A percentile compares a stretch with the other conserved stretches of the same genome.
Conservation (phyloP, 768 basidiomycete species). For the Mycena galericulata region DNA sequence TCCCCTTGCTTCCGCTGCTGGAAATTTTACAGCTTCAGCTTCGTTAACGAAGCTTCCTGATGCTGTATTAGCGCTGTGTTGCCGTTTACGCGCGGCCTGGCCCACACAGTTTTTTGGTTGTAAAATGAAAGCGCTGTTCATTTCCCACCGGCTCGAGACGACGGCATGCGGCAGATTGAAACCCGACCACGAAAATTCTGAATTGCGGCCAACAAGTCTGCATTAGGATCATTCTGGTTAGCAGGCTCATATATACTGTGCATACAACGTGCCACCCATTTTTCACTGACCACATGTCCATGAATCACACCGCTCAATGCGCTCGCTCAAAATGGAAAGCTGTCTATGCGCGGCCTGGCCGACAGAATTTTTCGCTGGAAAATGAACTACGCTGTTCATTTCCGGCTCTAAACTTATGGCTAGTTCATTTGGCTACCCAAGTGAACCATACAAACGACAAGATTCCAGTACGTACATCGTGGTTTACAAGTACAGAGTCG, state of each 20-base stretch:
- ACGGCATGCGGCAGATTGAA: constrained; percentile 14
- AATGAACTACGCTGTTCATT: no score
- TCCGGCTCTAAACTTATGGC: no score
- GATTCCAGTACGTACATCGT: no score
- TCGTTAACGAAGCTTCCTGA: constrained; percentile 13
- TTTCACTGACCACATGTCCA: constrained; percentile 11
- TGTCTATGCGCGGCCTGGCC: constrained; percentile 1
- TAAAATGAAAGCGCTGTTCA: constrained; percentile 11
- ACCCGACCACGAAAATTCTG: neutral
- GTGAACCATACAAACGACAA: no score
- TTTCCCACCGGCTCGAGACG: constrained; percentile 11
- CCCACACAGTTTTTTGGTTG: neutral
- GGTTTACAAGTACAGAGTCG: no score
- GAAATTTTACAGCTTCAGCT: constrained; percentile 16
- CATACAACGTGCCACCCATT: constrained; percentile 7
- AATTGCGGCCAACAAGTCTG: constrained; percentile 6
- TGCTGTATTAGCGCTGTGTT: constrained; percentile 11
- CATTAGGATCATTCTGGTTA: constrained; percentile 9
- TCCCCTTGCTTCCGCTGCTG: neutral
- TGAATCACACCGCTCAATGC: constrained; percentile 7
- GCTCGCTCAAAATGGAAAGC: constrained; percentile 1
- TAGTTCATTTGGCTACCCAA: no score
- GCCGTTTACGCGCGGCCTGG: neutral
- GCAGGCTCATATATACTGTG: constrained; percentile 5
- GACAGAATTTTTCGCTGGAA: no score